Percentiles rank a stretch among this genome's conserved stretches.
phyloP scores from a whole-genome alignment of 495 filamentous ascomycete species.

The Staphylotrichum longicolle region DNA sequence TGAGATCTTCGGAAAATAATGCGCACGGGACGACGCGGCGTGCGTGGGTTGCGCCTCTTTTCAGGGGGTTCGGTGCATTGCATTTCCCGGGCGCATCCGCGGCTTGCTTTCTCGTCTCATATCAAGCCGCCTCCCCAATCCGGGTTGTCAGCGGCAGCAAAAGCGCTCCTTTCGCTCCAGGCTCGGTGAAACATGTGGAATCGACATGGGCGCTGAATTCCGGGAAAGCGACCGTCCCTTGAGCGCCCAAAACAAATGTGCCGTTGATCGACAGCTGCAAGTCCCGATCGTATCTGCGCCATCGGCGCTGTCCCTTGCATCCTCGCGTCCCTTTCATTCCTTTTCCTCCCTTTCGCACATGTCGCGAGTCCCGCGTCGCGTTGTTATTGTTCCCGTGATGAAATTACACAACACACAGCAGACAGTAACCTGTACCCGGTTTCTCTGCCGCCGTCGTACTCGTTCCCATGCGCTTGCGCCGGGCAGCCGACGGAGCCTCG shows the following conservation, averaged over 20 bases:
- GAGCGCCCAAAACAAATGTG: background rate
- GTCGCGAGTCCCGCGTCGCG: background rate
- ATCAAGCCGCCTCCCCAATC: background rate
- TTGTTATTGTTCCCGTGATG: too few species aligned
- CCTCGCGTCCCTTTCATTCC: background rate
- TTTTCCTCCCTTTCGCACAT: background rate
- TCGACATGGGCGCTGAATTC: background rate
- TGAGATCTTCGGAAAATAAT: slow-evolving; percentile 2
- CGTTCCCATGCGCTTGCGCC: background rate
- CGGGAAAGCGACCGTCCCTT: too few species aligned
- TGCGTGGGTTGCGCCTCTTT: background rate
- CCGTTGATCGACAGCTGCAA: background rate
- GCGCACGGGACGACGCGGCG: background rate
- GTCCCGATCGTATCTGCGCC: background rate
- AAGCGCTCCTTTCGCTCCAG: background rate
- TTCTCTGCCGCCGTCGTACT: too few species aligned
- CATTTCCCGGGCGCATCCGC: too few species aligned
- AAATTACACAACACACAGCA: too few species aligned
- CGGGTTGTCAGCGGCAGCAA: background rate
- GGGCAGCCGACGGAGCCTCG: too few species aligned
- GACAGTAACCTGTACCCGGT: too few species aligned
- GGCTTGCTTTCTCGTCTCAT: slow-evolving; percentile 5
- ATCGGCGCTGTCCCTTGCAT: background rate
- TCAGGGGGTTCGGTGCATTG: too few species aligned
- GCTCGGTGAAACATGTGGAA: background rate